Percentiles rank a stretch among this genome's conserved stretches.
Conservation (phyloP, 805 yeast species). For the Wickerhamiella alocasiicola region DNA sequence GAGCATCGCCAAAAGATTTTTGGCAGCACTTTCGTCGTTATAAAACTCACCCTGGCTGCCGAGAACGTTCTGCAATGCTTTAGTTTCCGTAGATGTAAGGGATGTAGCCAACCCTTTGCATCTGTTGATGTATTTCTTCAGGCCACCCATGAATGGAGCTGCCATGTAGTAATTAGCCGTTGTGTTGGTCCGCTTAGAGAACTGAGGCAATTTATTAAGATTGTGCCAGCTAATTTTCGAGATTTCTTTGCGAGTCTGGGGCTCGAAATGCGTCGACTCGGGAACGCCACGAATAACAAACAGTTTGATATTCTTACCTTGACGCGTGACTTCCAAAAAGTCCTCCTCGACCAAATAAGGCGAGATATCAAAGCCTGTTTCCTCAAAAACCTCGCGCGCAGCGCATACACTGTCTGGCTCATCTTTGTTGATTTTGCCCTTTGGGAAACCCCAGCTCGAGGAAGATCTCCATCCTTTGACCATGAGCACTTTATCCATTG, state of each 20-base stretch:
- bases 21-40: constrained; percentile 15
- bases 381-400: constrained; percentile 81
- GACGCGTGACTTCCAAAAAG: constrained; percentile 65
- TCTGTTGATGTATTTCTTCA: constrained; percentile 25
- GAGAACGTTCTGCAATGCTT: constrained; percentile 24
- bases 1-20: constrained; percentile 15
- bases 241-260: constrained; percentile 81
- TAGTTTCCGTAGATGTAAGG: constrained; percentile 22
- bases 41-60: constrained; percentile 16
- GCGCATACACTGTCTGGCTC: constrained; percentile 87
- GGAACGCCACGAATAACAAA: constrained; percentile 69
- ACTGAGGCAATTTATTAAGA: constrained; percentile 25
- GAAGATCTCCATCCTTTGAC: constrained; percentile 74
- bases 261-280: constrained; percentile 59
- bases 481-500: constrained; percentile 55
- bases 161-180: constrained; percentile 26
- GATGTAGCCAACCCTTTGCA: constrained; percentile 23
- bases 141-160: constrained; percentile 28
- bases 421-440: constrained; percentile 91
- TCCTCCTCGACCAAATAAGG: constrained; percentile 56
- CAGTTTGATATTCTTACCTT: constrained; percentile 76
- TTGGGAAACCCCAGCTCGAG: constrained; percentile 85
- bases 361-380: constrained; percentile 78
- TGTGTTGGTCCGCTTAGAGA: constrained; percentile 13
- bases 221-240: constrained; percentile 62